Base-by-base conservation (phyloP, 2,329 filamentous ascomycete genomes). In the Hypoxylon sp. region DNA sequence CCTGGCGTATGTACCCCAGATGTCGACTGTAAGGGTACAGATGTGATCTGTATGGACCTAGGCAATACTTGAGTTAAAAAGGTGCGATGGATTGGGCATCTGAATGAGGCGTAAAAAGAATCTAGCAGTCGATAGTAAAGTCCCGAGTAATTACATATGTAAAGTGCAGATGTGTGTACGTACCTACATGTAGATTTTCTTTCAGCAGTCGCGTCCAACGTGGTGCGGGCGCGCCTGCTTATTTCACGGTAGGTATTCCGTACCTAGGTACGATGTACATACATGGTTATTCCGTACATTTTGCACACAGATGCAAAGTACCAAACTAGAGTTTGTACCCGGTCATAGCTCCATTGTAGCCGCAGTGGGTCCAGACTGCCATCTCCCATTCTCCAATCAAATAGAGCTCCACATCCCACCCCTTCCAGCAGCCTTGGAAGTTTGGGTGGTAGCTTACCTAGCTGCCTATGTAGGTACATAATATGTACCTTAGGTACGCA, bases 131-230 rank as follows among this genome's bases (percentile, higher is more conserved):
- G 11, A 20, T 26, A 6, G 24, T 6, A n/a, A n/a, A n/a, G n/a
- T n/a, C n/a, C n/a, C n/a, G n/a, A n/a, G n/a, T n/a, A n/a, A n/a
- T n/a, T n/a, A n/a, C n/a, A n/a, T n/a, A n/a, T n/a, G n/a, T n/a
- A n/a, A n/a, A n/a, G n/a, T n/a, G n/a, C n/a, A n/a, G n/a, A n/a
- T n/a, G 24, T 26, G 6, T 26, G 24, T 26, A 26, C n/a, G n/a
- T 38, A 40, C 16, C 6, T 12, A 1, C 16, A n/a, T 18, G 36
- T 40, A 20, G 36, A 40, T 58, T 53, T 38, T 61, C 44, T 56
- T 50, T 45, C 16, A 18, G 24, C 18, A 55, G 45, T 62, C 59
- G 59, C 59, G 59, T 62, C 32, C n/a, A 46, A 51, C 52, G 52
- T 24, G 38, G 20, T 24, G 26, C 46, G 61, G 56, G 63, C 58